These are phyloP conservation scores for Albizia julibrissin DNA, from an alignment of 306 rosid species.

Conservation along the genomic window DNA sequence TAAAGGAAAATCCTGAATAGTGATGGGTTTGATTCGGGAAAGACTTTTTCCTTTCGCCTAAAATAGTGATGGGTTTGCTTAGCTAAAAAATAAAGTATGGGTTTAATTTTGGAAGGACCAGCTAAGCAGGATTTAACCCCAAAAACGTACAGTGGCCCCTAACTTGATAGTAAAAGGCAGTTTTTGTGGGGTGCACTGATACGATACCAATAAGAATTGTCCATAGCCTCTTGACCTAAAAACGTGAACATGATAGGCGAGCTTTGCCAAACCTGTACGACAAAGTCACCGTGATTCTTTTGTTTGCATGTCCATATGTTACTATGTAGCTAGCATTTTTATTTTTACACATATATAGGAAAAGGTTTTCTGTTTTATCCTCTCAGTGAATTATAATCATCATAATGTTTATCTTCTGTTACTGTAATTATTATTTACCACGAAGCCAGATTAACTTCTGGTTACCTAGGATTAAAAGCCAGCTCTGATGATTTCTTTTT, in stretches of 20 bases:
- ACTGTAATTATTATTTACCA: not conserved
- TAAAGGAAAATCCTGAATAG: slow-evolving; percentile 49
- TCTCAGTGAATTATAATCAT: not conserved
- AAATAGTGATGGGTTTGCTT: slow-evolving; percentile 53
- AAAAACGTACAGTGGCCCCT: slow-evolving; percentile 65
- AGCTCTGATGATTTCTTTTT: not conserved
- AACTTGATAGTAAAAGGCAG: slow-evolving; percentile 51
- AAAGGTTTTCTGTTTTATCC: not conserved
- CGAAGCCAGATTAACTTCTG: not conserved
- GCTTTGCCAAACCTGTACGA: slow-evolving; percentile 66
- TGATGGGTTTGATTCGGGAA: slow-evolving; percentile 46
- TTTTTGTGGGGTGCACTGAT: slow-evolving; percentile 66
- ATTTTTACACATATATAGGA: not conserved
- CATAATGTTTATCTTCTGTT: not conserved
- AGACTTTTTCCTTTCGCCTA: slow-evolving; percentile 37
- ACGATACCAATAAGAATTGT: slow-evolving; percentile 66
- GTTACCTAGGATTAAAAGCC: not conserved
- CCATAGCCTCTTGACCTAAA: slow-evolving; percentile 60
- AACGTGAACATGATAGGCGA: slow-evolving; percentile 56
- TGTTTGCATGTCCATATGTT: slow-evolving; percentile 35
- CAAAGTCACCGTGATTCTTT: slow-evolving; percentile 39
- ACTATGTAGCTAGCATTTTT: not conserved
- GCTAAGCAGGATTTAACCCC: slow-evolving; percentile 67
- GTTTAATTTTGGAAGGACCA: slow-evolving; percentile 69
- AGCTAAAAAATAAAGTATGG: slow-evolving; percentile 33